Evolutionary conservation across 164 flowering plant genomes (phyloP).

Genomic region (Nelumbo lutea): DNA sequence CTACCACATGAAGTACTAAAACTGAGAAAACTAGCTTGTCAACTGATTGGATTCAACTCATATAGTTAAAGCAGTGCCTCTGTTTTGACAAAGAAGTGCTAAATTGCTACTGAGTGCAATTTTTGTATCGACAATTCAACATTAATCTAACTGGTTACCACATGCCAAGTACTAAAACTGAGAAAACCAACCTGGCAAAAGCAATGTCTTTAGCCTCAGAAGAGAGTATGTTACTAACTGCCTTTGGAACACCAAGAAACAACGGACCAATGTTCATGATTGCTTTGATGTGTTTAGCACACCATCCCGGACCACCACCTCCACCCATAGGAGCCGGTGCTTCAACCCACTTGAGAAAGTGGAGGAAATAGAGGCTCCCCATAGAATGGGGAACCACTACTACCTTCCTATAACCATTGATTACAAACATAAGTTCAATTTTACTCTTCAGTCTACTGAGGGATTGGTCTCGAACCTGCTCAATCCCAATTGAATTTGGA

Average conservation of each 20-base stretch:
- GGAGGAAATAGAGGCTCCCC: constrained; percentile 72
- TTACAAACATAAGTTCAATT: constrained; percentile 64
- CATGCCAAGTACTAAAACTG: background rate
- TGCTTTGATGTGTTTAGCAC: constrained; percentile 65
- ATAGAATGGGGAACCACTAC: constrained; percentile 85
- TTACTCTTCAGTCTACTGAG: constrained; percentile 73
- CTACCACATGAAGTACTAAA: too few species aligned
- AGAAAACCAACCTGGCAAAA: constrained; percentile 43
- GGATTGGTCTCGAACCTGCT: constrained; percentile 70
- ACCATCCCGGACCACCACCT: constrained; percentile 72
- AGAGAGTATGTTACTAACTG: constrained; percentile 51
- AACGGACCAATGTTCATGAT: constrained; percentile 69
- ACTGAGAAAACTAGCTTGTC: background rate
- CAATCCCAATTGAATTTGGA: constrained; percentile 8
- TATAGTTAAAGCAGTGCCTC: background rate
- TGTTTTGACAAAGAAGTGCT: too few species aligned
- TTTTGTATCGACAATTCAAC: background rate
- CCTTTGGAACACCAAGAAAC: constrained; percentile 76
- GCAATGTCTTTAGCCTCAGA: constrained; percentile 67
- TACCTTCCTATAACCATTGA: constrained; percentile 62
- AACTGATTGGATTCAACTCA: background rate
- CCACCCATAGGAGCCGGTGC: constrained; percentile 64
- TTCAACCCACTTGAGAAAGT: constrained; percentile 82
- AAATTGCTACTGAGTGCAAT: background rate
- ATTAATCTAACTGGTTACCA: background rate